Conservation (phyloP, 345 rosid species). For the Lagerstroemia speciosa region DNA sequence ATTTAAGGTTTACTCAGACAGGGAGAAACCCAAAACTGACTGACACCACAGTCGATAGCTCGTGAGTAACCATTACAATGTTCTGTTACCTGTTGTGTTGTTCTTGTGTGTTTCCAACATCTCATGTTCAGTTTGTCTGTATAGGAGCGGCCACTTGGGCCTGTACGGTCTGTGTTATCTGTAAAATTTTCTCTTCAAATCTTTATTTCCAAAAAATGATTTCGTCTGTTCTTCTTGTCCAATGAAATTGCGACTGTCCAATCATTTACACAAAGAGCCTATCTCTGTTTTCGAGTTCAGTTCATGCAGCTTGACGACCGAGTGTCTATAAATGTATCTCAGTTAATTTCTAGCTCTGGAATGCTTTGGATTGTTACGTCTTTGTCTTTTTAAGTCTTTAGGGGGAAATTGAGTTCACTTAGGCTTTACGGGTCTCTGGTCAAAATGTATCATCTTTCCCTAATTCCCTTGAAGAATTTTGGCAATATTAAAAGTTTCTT, state of each 20-base stretch:
- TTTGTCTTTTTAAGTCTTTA: neutral
- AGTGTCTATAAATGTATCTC: neutral
- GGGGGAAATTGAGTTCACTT: too few species aligned
- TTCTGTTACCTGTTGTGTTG: neutral
- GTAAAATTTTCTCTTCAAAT: neutral
- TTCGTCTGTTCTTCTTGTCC: neutral
- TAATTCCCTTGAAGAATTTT: neutral
- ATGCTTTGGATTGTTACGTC: neutral
- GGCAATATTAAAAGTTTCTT: neutral
- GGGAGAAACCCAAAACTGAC: constrained; percentile 25
- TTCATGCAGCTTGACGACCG: neutral
- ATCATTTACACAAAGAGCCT: neutral
- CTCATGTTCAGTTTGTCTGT: neutral
- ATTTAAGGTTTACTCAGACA: constrained; percentile 42
- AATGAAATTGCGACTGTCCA: neutral
- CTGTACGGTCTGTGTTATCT: neutral
- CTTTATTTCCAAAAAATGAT: too few species aligned
- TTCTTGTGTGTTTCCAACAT: too few species aligned
- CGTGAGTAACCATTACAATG: constrained; percentile 29
- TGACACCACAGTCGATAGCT: constrained; percentile 14
- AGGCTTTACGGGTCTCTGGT: too few species aligned
- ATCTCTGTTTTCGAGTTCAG: neutral
- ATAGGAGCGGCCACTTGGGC: neutral
- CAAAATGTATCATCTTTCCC: too few species aligned
- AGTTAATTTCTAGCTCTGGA: neutral